Evolutionary conservation across 805 yeast species (phyloP).

Genomic region (Metschnikowia baotianmanensis): DNA sequence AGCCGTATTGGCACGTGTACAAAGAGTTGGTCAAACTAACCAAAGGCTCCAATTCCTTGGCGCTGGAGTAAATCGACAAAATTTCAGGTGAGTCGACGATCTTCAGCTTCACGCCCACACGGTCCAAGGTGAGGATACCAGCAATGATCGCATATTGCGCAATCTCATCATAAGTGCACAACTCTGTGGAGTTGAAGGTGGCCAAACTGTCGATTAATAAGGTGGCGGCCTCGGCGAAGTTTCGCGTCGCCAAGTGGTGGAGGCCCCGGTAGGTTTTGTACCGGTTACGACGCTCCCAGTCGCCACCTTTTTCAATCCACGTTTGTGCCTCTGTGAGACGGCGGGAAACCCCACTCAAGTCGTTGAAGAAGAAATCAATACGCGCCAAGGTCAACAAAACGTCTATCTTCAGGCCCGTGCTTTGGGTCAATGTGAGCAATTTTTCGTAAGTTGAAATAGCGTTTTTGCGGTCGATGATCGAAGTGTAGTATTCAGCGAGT

Average conservation of each 20-base stretch:
- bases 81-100: conserved; percentile 94
- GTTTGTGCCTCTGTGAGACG: conserved; percentile 70
- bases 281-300: conserved; percentile 97
- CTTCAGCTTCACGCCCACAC: conserved; percentile 80
- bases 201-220: conserved; percentile 87
- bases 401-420: conserved; percentile 90
- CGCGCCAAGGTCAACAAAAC: conserved; percentile 77
- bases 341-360: conserved; percentile 63
- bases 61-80: conserved; percentile 69
- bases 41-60: conserved; percentile 74
- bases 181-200: conserved; percentile 90
- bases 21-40: conserved; percentile 80
- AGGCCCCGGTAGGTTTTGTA: conserved; percentile 90
- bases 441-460: conserved; percentile 66
- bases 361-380: conserved; percentile 86
- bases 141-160: conserved; percentile 85
- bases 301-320: conserved; percentile 94
- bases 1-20: conserved; percentile 82
- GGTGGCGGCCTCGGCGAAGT: conserved; percentile 81
- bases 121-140: conserved; percentile 79
- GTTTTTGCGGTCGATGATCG: conserved; percentile 74
- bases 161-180: conserved; percentile 84
- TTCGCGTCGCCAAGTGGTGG: conserved; percentile 77
- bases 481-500: conserved; percentile 85
- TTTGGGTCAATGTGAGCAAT: conserved; percentile 76